Conservation (phyloP, 208 protist species). For the Leishmania major region DNA sequence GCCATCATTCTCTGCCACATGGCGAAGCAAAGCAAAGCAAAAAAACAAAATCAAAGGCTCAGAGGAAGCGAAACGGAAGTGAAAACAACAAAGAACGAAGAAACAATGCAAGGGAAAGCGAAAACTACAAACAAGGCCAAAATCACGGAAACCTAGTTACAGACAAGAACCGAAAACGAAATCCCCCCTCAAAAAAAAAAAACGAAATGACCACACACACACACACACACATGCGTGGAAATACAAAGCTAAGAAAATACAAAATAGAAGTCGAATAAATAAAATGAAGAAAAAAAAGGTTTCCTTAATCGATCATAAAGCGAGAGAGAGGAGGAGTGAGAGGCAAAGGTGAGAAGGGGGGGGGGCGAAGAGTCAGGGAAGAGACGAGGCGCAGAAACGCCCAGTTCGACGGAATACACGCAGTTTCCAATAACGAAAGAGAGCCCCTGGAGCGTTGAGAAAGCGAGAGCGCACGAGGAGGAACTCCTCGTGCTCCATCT, state of each 20-base stretch:
- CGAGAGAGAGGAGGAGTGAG: not conserved
- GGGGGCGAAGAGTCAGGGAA: not conserved
- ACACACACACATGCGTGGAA: not conserved
- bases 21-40: not conserved
- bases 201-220: not conserved
- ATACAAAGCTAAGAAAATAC: not conserved
- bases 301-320: not conserved
- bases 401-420: not conserved
- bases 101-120: not conserved
- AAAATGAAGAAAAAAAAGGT: not conserved
- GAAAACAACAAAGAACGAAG: not conserved
- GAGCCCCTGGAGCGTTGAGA: constrained; percentile 10
- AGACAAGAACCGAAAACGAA: not conserved
- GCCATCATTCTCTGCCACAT: not conserved
- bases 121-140: not conserved
- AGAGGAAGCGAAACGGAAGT: not conserved
- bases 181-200: not conserved
- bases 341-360: constrained; percentile 8
- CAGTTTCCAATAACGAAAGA: not conserved
- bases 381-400: not conserved
- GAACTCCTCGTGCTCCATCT: not conserved
- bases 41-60: not conserved
- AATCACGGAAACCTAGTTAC: not conserved
- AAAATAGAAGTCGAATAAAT: not conserved
- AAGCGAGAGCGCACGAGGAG: not conserved